phyloP scores from a whole-genome alignment of 768 basidiomycete genomes.

The Lactifluus piperatus region DNA sequence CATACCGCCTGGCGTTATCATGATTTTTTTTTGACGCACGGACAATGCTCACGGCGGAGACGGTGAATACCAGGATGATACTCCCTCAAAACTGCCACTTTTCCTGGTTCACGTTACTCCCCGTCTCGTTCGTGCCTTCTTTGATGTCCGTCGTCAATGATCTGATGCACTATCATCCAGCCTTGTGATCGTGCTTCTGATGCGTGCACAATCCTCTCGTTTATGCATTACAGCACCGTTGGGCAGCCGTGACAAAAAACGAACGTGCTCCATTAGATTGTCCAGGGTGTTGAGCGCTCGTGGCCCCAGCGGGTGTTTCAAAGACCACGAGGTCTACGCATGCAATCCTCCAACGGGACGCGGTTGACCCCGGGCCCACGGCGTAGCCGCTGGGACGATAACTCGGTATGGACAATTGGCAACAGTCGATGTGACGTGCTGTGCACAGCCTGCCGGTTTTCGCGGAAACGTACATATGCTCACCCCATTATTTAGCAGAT shows the following conservation, averaged over 20 bases:
- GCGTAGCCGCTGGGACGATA: neutral
- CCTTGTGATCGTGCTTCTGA: conserved; percentile 13
- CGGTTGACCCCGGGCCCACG: neutral
- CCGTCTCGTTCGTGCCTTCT: neutral
- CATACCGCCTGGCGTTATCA: neutral
- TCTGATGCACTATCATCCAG: neutral
- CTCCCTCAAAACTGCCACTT: neutral
- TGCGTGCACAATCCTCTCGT: conserved; percentile 4
- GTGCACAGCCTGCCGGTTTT: conserved; percentile 3
- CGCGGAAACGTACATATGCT: neutral
- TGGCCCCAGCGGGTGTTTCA: neutral
- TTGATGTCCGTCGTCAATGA: neutral
- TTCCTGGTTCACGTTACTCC: neutral
- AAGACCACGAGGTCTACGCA: conserved; percentile 9
- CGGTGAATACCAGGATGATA: neutral
- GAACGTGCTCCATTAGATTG: conserved; percentile 6
- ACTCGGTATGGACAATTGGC: neutral
- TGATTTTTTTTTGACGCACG: neutral
- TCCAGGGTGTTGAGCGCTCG: neutral
- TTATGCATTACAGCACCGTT: conserved; percentile 1
- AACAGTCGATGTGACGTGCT: conserved; percentile 7
- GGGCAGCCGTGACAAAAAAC: conserved; percentile 2
- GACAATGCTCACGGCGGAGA: neutral
- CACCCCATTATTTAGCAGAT: neutral
- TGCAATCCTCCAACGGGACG: neutral